These are phyloP conservation scores for Ajuga reptans DNA, from an alignment of 305 asterid genomes.

Conservation along the genomic window DNA sequence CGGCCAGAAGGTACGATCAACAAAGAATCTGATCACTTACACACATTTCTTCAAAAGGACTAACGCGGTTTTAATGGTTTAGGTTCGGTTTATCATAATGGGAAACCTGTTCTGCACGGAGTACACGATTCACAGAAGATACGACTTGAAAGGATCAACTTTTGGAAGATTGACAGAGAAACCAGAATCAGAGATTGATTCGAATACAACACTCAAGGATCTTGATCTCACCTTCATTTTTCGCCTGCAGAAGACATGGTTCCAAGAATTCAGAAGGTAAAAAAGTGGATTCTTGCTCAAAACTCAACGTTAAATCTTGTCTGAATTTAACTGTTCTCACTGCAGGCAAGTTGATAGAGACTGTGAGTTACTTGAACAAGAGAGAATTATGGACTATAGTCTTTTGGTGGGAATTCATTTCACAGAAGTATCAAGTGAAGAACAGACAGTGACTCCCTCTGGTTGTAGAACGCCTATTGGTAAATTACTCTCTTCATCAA, in stretches of 20 bases:
- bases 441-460: conserved; percentile 32
- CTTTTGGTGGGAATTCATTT: conserved; percentile 86
- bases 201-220: conserved; percentile 90
- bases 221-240: conserved; percentile 85
- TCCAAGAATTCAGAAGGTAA: conserved; percentile 77
- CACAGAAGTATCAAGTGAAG: conserved; percentile 43
- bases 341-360: conserved; percentile 88
- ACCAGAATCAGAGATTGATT: conserved; percentile 84
- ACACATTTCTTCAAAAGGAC: neutral
- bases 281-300: neutral
- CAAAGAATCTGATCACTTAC: neutral
- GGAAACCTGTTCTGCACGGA: conserved; percentile 77
- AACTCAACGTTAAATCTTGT: neutral
- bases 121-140: conserved; percentile 63
- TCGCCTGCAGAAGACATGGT: conserved; percentile 74
- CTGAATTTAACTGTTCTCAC: neutral
- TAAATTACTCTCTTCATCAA: conserved; percentile 18
- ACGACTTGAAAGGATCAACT: conserved; percentile 86
- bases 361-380: conserved; percentile 83
- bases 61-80: conserved; percentile 15
- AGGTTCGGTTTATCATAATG: conserved; percentile 90
- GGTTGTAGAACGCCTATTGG: conserved; percentile 49
- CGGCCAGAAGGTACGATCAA: conserved; percentile 59
- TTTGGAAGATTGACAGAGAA: conserved; percentile 89
- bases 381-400: conserved; percentile 89